phyloP scores from a whole-genome alignment of 2,329 filamentous ascomycete species.

The Cercospora nicotianae region DNA sequence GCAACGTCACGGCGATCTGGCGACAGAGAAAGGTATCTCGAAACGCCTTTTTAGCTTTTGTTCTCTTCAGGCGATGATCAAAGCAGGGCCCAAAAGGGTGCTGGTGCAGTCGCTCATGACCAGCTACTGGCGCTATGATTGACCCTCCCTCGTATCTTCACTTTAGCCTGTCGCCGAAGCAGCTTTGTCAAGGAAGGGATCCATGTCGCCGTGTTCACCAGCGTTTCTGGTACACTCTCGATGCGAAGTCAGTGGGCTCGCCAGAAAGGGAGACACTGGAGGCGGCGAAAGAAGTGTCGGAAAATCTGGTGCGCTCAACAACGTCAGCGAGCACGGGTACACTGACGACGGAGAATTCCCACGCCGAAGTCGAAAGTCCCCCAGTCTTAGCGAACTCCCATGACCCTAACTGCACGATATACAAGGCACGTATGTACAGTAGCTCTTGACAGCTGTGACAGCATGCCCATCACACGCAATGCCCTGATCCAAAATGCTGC shows the following conservation, averaged over 20 bases:
- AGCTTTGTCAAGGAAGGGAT: neutral
- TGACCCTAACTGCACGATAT: neutral
- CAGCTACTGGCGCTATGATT: neutral
- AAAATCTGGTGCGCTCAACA: neutral
- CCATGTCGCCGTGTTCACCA: neutral
- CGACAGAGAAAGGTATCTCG: neutral
- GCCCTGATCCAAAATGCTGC: neutral
- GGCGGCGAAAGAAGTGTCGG: neutral
- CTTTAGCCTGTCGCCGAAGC: neutral
- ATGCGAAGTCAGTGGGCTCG: neutral
- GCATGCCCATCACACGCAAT: neutral
- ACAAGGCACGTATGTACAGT: neutral
- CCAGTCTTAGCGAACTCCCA: neutral
- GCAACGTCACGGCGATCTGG: conserved; percentile 2
- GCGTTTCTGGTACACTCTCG: neutral
- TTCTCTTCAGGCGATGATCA: neutral
- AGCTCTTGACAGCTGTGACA: neutral
- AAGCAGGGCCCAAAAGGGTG: neutral
- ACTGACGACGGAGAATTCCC: neutral
- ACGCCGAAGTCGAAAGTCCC: neutral
- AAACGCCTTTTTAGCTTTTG: neutral
- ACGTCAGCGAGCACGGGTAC: neutral
- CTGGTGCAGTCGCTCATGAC: neutral
- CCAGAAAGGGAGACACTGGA: neutral
- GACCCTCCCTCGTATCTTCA: neutral